A percentile compares a stretch with the other conserved stretches of the same genome.
phyloP scores from a whole-genome alignment of 1,284 basidiomycete species.

The Ceratobasidium sp. region DNA sequence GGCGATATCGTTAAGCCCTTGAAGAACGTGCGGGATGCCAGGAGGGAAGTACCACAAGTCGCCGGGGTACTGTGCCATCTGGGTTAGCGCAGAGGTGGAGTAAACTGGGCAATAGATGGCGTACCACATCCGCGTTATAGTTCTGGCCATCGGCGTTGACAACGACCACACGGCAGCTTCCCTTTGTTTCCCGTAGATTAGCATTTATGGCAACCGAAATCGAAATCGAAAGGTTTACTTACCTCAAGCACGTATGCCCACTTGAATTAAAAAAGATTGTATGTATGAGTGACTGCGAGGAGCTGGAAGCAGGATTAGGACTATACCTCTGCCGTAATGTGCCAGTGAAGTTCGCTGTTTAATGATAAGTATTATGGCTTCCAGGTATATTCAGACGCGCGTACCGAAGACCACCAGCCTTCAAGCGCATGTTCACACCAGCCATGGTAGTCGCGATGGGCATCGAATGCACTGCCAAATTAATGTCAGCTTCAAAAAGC shows the following conservation, averaged over 20 bases:
- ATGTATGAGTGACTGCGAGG: not conserved
- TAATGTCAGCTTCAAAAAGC: conserved; percentile 41
- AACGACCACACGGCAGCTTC: conserved; percentile 70
- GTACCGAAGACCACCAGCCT: conserved; percentile 73
- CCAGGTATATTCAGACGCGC: conserved; percentile 40
- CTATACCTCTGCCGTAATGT: conserved; percentile 49
- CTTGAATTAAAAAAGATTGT: conserved; percentile 53
- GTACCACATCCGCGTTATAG: conserved; percentile 69
- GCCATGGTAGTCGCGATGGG: conserved; percentile 65
- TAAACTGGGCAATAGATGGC: conserved; percentile 48
- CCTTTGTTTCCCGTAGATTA: conserved; percentile 57
- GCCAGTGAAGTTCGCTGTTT: conserved; percentile 50
- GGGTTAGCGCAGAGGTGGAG: not conserved
- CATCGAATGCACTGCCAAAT: conserved; percentile 63
- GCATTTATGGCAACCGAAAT: not conserved
- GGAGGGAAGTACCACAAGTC: conserved; percentile 72
- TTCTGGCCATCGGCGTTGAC: conserved; percentile 73
- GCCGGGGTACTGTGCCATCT: conserved; percentile 42
- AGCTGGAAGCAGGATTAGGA: not conserved
- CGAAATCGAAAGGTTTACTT: not conserved
- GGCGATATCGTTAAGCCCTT: conserved; percentile 69
- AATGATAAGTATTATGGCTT: not conserved
- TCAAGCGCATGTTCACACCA: conserved; percentile 65
- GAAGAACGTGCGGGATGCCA: conserved; percentile 73
- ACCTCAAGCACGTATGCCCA: conserved; percentile 74